Percentiles rank a stretch among this genome's conserved stretches.
Evolutionary conservation across 176 grass and related monocot genomes (phyloP).

Genomic region (Cymbopogon citratus): DNA sequence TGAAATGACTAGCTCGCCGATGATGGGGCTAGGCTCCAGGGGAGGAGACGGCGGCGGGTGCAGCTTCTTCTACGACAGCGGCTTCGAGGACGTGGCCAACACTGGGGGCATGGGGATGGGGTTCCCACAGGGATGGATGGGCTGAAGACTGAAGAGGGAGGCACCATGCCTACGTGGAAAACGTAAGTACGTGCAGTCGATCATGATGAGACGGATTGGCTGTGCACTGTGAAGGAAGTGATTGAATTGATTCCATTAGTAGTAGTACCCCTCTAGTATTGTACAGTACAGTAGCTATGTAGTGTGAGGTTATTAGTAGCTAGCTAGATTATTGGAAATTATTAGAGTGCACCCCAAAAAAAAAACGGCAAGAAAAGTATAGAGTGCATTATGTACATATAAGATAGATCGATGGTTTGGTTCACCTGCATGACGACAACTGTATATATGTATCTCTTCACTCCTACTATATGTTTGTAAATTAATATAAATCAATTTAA

Average conservation of each 20-base stretch:
- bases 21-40: slow-evolving; percentile 30
- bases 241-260: slow-evolving; percentile 50
- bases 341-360: background rate
- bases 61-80: slow-evolving; percentile 24
- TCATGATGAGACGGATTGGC: background rate
- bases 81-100: slow-evolving; percentile 38
- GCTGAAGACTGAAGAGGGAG: background rate
- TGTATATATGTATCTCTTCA: slow-evolving; percentile 15
- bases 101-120: slow-evolving; percentile 28
- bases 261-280: slow-evolving; percentile 1
- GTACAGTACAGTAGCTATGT: background rate
- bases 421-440: background rate
- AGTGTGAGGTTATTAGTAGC: slow-evolving; percentile 28
- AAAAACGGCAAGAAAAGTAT: background rate
- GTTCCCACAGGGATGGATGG: slow-evolving; percentile 49
- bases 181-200: background rate
- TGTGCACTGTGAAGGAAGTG: background rate
- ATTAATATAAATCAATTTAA: background rate
- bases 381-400: background rate
- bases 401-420: background rate
- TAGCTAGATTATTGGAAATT: slow-evolving; percentile 9
- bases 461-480: slow-evolving; percentile 1
- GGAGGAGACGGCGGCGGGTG: slow-evolving; percentile 5
- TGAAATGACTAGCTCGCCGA: slow-evolving; percentile 20
- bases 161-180: background rate